Evolutionary conservation across 257 asterid genomes (phyloP).

Genomic region (Fraxinus cuspidata): DNA sequence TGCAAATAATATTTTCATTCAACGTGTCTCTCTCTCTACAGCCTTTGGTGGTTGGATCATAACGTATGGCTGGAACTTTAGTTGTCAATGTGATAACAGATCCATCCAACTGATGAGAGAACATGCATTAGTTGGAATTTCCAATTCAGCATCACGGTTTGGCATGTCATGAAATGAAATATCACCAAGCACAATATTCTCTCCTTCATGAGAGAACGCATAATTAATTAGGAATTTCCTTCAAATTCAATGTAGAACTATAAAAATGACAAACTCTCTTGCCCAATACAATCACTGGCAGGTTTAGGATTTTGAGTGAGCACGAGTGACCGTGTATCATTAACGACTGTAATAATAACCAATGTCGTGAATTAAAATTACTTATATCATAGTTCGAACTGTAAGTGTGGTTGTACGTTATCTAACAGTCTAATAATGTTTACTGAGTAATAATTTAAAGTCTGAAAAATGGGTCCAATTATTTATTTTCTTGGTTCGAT

Average conservation of each 20-base stretch:
- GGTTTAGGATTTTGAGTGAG: too few species aligned
- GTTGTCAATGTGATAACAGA: slow-evolving; percentile 5
- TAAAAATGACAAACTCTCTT: slow-evolving; percentile 40
- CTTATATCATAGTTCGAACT: too few species aligned
- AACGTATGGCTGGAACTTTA: neutral
- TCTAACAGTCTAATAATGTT: too few species aligned
- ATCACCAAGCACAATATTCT: slow-evolving; percentile 4
- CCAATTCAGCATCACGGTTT: slow-evolving; percentile 2
- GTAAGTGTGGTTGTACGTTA: too few species aligned
- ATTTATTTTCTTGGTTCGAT: too few species aligned
- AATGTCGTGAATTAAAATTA: too few species aligned
- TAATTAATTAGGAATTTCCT: slow-evolving; percentile 12
- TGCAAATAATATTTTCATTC: neutral
- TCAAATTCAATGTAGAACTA: slow-evolving; percentile 27
- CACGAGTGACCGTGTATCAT: too few species aligned
- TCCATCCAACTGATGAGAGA: neutral
- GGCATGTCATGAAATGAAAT: slow-evolving; percentile 21
- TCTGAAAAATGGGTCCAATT: too few species aligned
- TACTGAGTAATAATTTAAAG: too few species aligned
- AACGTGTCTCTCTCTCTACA: neutral
- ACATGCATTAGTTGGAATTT: neutral
- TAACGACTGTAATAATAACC: too few species aligned
- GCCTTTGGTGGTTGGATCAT: neutral
- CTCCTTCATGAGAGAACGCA: slow-evolving; percentile 26
- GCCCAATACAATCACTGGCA: slow-evolving; percentile 23